Conservation (phyloP, 78 protist species). For the Dictyostelium firmibasis region DNA sequence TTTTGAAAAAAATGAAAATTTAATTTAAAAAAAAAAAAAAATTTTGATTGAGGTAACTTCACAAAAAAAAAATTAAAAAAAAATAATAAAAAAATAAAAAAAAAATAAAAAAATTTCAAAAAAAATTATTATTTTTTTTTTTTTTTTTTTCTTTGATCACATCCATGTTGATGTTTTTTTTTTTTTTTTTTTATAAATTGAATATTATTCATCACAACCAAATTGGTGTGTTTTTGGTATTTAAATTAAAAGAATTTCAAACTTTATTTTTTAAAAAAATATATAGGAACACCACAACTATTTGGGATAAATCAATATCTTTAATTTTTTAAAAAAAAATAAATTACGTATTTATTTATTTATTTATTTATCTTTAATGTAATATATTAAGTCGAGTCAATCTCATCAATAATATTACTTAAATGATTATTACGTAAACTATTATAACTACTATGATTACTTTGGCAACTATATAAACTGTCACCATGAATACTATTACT, state of each 20-base stretch:
- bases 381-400: background rate
- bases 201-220: too few relatives aligned
- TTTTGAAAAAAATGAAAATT: background rate
- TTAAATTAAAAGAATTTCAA: too few relatives aligned
- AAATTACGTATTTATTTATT: background rate
- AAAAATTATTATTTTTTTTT: too few relatives aligned
- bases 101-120: too few relatives aligned
- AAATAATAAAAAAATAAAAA: background rate
- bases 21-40: conserved; percentile 13
- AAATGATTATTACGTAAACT: background rate
- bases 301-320: background rate
- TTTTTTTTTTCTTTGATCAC: background rate
- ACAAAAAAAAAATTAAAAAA: background rate
- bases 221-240: too few relatives aligned
- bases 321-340: background rate
- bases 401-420: background rate
- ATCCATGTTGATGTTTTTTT: too few relatives aligned
- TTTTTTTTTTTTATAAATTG: too few relatives aligned
- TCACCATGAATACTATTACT: background rate
- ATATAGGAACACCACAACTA: too few relatives aligned
- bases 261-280: too few relatives aligned
- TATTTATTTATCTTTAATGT: too few relatives aligned
- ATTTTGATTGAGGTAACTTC: background rate
- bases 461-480: background rate
- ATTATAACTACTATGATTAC: background rate